Base-by-base conservation (phyloP, 345 rosid species). In the Triadica sebifera region DNA sequence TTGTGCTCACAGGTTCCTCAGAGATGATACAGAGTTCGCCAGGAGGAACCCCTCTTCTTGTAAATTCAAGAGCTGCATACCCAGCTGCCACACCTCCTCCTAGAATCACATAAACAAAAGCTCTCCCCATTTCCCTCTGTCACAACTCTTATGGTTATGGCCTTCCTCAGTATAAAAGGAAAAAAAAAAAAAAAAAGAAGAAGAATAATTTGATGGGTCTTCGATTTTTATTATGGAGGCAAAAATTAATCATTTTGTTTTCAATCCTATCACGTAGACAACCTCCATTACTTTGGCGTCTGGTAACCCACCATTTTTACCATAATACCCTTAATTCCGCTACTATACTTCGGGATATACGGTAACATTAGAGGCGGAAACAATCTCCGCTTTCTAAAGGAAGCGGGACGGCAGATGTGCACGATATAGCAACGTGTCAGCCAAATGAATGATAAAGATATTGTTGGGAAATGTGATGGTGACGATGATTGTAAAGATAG, bases 11-110 rank as follows among this genome's bases (percentile, higher is more conserved):
- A 24, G 98, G 87, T 83, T 93, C 99, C 67, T 95, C 94, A 62
- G 97, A 95, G 73, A 95, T 86, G 79, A 95, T 91, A 75, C 98
- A 95, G 75, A 93, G 98, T 78, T 95, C 91, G 70, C 96, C 98
- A 60, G 84, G 89, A 63, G 94, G 62, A 74, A 95, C 86, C 24
- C 97, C 94, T 85, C 80, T 79, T 74, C 81, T 84, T n/a, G 92
- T 81, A 87, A 93, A 90, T 84, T 95, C 98, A 75, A 95, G 92
- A 75, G 97, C 97, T 49, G 99, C 97, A 81, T 93, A 95, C 7
- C 99, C 99, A 81, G 97, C 96, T 46, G 96, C 90, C 8, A 95
- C 99, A 25, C 98, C 99, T 66, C 99, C 99, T 47, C 99, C 99
- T 2, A 95, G 81, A 70, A 93, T 93, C 70, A 95, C 99, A 82